Conservation (phyloP, 2,329 filamentous ascomycete genomes). For the Tolypocladium endophyticum region DNA sequence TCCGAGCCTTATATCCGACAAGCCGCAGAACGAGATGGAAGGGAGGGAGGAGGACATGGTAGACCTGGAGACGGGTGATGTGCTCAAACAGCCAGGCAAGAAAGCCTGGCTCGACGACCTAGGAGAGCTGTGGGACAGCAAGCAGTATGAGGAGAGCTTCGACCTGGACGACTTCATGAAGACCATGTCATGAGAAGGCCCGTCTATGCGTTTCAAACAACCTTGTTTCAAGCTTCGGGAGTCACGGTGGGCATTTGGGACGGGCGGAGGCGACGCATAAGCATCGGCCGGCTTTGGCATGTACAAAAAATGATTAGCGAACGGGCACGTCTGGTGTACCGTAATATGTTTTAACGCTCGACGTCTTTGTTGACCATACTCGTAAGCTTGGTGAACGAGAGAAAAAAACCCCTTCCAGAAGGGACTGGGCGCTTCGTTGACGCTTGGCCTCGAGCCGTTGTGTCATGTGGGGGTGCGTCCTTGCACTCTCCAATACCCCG, state of each 20-base stretch:
- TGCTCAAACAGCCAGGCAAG: slow-evolving; percentile 90
- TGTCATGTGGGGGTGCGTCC: not conserved
- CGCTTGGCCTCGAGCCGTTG: not conserved
- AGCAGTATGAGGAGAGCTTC: slow-evolving; percentile 96
- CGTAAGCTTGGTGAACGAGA: too few relatives aligned
- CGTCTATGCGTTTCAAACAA: not conserved
- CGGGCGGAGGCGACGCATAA: not conserved
- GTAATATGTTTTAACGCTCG: not conserved
- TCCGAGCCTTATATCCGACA: slow-evolving; percentile 52
- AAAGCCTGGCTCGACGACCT: slow-evolving; percentile 92
- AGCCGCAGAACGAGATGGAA: slow-evolving; percentile 45
- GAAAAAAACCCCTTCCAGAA: too few relatives aligned
- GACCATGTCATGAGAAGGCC: slow-evolving; percentile 58
- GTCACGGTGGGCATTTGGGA: not conserved
- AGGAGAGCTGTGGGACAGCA: slow-evolving; percentile 93
- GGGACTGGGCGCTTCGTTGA: not conserved
- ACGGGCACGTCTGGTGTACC: not conserved
- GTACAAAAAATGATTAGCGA: not conserved
- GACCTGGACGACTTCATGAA: slow-evolving; percentile 92
- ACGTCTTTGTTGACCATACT: not conserved
- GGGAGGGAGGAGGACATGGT: slow-evolving; percentile 77
- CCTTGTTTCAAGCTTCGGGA: not conserved
- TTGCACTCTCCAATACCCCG: not conserved
- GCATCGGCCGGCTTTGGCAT: not conserved
- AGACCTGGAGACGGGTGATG: slow-evolving; percentile 82